Evolutionary conservation across 495 filamentous ascomycete species (phyloP).

Genomic region (Paragyromitra xinjiangensis): DNA sequence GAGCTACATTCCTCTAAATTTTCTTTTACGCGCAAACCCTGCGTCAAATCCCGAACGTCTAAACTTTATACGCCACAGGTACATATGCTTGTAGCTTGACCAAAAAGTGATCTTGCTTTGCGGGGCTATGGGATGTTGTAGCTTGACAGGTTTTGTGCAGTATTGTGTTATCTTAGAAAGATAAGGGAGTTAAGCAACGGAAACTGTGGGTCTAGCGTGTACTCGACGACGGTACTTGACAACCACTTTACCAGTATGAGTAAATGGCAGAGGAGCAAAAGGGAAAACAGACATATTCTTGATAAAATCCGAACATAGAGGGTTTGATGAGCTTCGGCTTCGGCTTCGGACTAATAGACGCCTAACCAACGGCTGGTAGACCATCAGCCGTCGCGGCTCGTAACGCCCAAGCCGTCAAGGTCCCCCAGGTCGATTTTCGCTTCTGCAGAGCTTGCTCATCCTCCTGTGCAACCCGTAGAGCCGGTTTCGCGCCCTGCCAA

Average conservation of each 20-base stretch:
- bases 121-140: too few species aligned
- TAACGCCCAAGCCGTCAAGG: constrained; percentile 18
- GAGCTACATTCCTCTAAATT: neutral
- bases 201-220: neutral
- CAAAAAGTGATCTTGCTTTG: too few species aligned
- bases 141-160: too few species aligned
- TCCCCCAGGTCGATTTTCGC: neutral
- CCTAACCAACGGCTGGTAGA: neutral
- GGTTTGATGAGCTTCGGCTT: neutral
- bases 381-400: neutral
- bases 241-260: neutral
- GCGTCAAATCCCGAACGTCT: neutral
- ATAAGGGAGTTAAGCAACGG: neutral
- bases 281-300: neutral
- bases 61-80: neutral
- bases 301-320: neutral
- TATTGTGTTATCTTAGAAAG: neutral
- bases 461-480: constrained; percentile 7
- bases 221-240: neutral
- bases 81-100: neutral
- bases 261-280: neutral
- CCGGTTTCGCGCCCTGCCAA: constrained; percentile 8
- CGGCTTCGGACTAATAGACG: neutral
- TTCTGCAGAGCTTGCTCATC: constrained; percentile 10
- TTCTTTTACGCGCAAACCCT: neutral